These are phyloP conservation scores for Agastache rugosa DNA, from an alignment of 257 asterid species.

Conservation along the genomic window DNA sequence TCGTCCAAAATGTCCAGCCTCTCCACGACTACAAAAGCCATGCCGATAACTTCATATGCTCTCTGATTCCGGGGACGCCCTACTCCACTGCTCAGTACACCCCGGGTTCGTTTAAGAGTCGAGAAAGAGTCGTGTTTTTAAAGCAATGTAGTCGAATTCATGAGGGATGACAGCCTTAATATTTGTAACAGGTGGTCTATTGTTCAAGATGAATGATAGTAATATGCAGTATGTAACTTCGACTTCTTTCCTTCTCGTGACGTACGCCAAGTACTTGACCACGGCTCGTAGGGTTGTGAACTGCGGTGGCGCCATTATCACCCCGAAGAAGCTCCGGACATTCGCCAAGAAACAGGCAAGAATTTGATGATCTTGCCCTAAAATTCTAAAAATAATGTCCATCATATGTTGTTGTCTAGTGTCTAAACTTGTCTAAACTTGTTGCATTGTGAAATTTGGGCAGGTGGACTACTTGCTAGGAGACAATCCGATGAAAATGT, in stretches of 20 bases:
- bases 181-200: conserved; percentile 72
- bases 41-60: conserved; percentile 92
- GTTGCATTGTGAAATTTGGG: not conserved
- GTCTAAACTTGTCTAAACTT: not conserved
- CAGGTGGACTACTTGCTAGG: conserved; percentile 95
- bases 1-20: conserved; percentile 80
- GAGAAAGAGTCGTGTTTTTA: not conserved
- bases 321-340: conserved; percentile 71
- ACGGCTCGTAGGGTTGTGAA: conserved; percentile 65
- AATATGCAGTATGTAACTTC: conserved; percentile 96
- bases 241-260: conserved; percentile 74
- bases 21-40: conserved; percentile 94
- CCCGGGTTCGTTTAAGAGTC: conserved; percentile 52
- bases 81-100: conserved; percentile 80
- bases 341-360: conserved; percentile 84
- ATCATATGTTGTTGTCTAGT: not conserved
- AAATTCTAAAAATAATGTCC: not conserved
- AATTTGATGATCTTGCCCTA: not conserved
- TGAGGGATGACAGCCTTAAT: not conserved
- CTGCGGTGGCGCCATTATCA: conserved; percentile 74
- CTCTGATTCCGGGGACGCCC: conserved; percentile 83
- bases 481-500: conserved; percentile 85
- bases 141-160: not conserved
- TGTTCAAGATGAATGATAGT: conserved; percentile 91
- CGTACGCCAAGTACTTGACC: conserved; percentile 91